phyloP scores from a whole-genome alignment of 2,329 filamentous ascomycete genomes.

The Ascochyta clinopodiicola region DNA sequence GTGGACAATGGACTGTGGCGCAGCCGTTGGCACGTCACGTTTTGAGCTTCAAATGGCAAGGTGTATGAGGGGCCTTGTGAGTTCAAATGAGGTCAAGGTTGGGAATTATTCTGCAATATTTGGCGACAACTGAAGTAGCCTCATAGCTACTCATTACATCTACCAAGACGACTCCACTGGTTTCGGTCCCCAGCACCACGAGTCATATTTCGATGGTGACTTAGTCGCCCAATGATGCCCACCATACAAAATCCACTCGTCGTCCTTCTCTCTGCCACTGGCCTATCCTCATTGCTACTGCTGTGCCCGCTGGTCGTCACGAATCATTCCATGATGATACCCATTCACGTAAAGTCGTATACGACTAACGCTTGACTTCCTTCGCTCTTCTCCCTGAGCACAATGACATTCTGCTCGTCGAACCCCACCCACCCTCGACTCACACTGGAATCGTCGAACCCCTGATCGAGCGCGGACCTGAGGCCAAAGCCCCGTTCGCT shows the following conservation, averaged over 20 bases:
- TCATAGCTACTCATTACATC: background rate
- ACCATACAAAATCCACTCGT: background rate
- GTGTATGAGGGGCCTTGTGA: background rate
- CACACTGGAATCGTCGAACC: slow-evolving; percentile 50
- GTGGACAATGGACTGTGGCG: background rate
- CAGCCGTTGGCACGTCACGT: background rate
- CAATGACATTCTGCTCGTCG: slow-evolving; percentile 89
- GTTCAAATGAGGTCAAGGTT: background rate
- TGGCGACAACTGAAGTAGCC: background rate
- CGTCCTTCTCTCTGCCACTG: no score
- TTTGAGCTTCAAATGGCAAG: background rate
- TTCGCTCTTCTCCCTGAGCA: slow-evolving; percentile 73
- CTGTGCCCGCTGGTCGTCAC: no score
- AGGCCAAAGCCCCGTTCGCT: slow-evolving; percentile 42
- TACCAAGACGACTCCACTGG: background rate
- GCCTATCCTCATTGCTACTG: no score
- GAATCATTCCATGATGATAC: no score
- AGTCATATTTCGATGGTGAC: no score
- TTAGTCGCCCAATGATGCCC: background rate
- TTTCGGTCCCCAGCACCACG: no score
- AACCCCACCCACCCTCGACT: slow-evolving; percentile 78
- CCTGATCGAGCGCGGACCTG: slow-evolving; percentile 44
- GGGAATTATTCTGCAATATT: background rate
- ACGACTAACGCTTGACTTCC: slow-evolving; percentile 78
- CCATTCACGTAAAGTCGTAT: slow-evolving; percentile 78